Evolutionary conservation across 257 asterid species (phyloP), one percentile per base, ranked within the genome.

Genomic region (Osmanthus fragrans): DNA sequence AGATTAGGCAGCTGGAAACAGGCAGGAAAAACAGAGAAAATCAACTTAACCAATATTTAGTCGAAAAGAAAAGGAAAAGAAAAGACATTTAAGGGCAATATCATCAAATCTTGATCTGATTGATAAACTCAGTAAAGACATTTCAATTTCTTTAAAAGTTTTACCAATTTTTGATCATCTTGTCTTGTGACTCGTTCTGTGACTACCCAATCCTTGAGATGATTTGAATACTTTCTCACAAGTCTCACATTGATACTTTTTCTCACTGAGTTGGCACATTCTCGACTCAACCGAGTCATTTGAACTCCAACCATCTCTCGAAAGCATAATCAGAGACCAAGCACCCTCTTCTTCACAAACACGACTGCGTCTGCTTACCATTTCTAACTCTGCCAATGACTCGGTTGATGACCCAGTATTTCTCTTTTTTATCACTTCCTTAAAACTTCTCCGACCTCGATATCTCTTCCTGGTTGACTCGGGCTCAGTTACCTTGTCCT

Each of bases 321-420:
- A 92, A 16, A 92, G 89, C 97, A 87, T 90, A 71, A 92, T 70
- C 79, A 92, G 67, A 54, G 92, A 88, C 85, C 79, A 19, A 39
- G 97, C 97, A 23, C 87, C 89, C 19, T 89, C 92, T 34, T 89
- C 93, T 3, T 82, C 82, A 7, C 88, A 84, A 6, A 81, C 77
- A 25, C 84, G 78, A 75, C 10, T 23, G 23, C 64, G 9, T 16
- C 64, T 54, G 30, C 86, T 85, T 76, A 42, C 75, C 79, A 73
- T 79, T 54, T 70, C 86, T 39, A 80, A 34, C 76, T 77, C 86
- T 0, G 54, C 45, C 69, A 42, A 25, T 13, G 84, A 67, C n/a
- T 84, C 84, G 25, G 73, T 33, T 21, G 84, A 72, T 68, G 36
- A 73, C 73, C 27, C 25, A 68, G 32, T 5, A 27, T 73, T 74